Conservation (phyloP, 2,329 filamentous ascomycete species). For the Cercospora zeae-maydis region DNA sequence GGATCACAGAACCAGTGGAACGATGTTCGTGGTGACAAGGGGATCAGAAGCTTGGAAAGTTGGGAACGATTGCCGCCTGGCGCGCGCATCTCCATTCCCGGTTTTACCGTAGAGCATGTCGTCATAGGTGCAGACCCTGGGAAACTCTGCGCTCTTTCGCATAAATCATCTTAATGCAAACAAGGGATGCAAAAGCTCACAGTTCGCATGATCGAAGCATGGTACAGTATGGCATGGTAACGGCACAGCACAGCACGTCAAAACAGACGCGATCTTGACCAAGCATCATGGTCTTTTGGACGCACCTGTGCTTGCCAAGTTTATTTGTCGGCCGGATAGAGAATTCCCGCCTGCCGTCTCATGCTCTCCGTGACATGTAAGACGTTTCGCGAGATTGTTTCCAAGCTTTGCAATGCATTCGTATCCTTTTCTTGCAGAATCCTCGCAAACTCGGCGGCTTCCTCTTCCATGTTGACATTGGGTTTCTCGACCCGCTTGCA, state of each 20-base stretch:
- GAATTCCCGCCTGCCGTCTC: constrained; percentile 44
- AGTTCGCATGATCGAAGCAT: too few species aligned
- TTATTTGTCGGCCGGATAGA: constrained; percentile 40
- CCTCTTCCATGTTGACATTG: constrained; percentile 47
- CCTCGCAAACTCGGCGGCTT: constrained; percentile 46
- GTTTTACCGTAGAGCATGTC: neutral
- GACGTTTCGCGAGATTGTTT: constrained; percentile 42
- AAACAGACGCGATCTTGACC: too few species aligned
- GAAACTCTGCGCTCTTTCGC: neutral
- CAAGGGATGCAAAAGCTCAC: too few species aligned
- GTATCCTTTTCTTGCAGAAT: constrained; percentile 42
- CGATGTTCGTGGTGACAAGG: neutral
- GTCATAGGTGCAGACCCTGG: neutral
- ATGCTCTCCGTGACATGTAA: constrained; percentile 44
- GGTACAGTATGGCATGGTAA: too few species aligned
- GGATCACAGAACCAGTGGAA: neutral
- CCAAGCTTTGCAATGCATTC: constrained; percentile 39
- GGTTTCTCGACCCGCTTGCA: constrained; percentile 35
- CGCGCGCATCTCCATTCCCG: neutral
- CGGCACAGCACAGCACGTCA: too few species aligned
- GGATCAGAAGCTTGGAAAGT: neutral
- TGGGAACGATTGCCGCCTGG: too few species aligned
- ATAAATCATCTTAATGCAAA: too few species aligned
- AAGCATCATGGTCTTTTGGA: too few species aligned
- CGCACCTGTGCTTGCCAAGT: neutral